Evolutionary conservation across 192 early-diverging fungal species (phyloP).

Genomic region (Thamnidium elegans): DNA sequence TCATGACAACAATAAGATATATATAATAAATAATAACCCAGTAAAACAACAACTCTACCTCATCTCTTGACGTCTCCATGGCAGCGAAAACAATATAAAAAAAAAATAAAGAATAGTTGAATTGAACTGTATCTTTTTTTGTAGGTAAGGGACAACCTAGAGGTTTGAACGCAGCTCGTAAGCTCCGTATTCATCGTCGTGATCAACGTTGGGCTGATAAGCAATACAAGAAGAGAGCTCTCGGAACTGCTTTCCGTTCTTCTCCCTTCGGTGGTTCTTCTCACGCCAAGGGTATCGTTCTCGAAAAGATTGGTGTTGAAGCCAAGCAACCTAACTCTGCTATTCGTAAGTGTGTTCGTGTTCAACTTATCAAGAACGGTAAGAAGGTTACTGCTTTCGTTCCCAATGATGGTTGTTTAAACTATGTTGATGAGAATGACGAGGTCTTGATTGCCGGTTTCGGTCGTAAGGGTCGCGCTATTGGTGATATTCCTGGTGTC

Average conservation of each 20-base stretch:
- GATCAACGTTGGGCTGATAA: conserved; percentile 99
- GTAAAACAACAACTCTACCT: too few species aligned
- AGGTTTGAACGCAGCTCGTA: conserved; percentile 98
- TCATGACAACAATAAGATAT: too few species aligned
- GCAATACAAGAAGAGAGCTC: conserved; percentile 96
- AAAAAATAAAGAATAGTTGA: too few species aligned
- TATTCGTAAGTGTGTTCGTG: conserved; percentile 99
- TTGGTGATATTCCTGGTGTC: conserved; percentile 99
- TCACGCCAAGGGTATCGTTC: conserved; percentile 99
- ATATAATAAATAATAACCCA: too few species aligned
- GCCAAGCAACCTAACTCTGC: conserved; percentile 99
- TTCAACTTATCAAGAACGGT: conserved; percentile 99
- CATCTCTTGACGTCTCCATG: too few species aligned
- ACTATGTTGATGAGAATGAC: conserved; percentile 99
- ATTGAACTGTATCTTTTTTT: neutral
- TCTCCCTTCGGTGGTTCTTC: conserved; percentile 99
- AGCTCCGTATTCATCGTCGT: conserved; percentile 96
- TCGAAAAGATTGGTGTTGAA: conserved; percentile 99
- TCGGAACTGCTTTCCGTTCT: conserved; percentile 96
- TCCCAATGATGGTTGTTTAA: conserved; percentile 99
- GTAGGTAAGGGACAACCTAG: conserved; percentile 86
- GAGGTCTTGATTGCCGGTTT: conserved; percentile 99
- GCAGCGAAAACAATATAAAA: too few species aligned
- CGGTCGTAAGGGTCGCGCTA: conserved; percentile 98
- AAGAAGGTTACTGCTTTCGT: conserved; percentile 99